Evolutionary conservation across 2,329 filamentous ascomycete genomes (phyloP).

Genomic region (Penicillium sp.): DNA sequence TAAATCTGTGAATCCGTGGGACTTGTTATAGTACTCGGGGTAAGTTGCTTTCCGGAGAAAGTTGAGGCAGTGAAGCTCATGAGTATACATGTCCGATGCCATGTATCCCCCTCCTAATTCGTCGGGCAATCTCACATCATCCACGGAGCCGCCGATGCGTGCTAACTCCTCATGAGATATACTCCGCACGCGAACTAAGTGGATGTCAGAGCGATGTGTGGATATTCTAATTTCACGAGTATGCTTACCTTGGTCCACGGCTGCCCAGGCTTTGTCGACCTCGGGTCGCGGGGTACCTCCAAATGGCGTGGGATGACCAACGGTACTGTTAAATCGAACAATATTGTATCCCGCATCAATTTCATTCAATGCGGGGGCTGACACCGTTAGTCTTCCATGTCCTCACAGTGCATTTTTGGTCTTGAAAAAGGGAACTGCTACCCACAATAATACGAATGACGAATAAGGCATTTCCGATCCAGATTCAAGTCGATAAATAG

Average conservation of each 20-base stretch:
- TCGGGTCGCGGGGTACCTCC: conserved; percentile 1
- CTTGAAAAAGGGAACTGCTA: neutral
- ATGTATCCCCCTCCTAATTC: conserved; percentile 1
- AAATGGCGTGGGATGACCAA: conserved; percentile 1
- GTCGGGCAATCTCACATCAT: conserved; percentile 5
- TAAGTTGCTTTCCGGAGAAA: conserved; percentile 1
- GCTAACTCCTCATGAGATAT: neutral
- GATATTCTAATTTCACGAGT: neutral
- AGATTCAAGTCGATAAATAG: neutral
- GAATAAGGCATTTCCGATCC: neutral
- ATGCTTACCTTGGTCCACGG: neutral
- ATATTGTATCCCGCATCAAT: neutral
- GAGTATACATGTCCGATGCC: conserved; percentile 4
- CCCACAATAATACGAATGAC: conserved; percentile 5
- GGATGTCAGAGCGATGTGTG: neutral
- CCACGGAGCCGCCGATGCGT: neutral
- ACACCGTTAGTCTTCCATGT: neutral
- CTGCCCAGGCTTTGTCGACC: conserved; percentile 1
- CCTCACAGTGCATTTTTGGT: neutral
- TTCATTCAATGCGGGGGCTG: neutral
- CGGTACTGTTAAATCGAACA: conserved; percentile 4
- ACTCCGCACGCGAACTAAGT: neutral
- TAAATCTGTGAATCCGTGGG: conserved; percentile 2
- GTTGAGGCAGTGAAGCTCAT: conserved; percentile 4
- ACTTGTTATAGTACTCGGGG: conserved; percentile 5